Percentiles rank a stretch among this genome's conserved stretches.
These are phyloP conservation scores for Malus hybrid DNA, from an alignment of 331 rosid genomes.

Conservation along the genomic window DNA sequence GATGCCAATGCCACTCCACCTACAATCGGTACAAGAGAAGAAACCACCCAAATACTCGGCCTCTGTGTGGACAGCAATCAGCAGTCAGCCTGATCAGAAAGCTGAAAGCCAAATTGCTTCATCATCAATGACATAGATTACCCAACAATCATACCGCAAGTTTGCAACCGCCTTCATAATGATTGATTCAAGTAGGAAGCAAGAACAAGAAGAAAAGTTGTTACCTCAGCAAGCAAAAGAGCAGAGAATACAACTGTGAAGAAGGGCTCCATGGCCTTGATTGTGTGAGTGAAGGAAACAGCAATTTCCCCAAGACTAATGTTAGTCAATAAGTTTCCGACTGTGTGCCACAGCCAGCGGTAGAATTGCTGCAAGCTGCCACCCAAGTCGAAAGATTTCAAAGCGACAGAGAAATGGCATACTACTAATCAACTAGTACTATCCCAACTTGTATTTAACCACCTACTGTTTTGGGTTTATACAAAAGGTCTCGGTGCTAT, in stretches of 20 bases:
- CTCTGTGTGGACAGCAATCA: constrained; percentile 36
- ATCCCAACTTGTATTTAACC: neutral
- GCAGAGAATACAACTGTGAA: constrained; percentile 73
- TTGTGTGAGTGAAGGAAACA: constrained; percentile 88
- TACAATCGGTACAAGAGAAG: constrained; percentile 76
- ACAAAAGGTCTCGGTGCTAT: neutral
- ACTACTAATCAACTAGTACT: neutral
- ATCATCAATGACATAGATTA: constrained; percentile 2
- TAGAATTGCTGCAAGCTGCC: constrained; percentile 49
- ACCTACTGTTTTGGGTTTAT: neutral
- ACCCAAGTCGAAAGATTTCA: neutral
- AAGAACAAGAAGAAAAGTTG: neutral
- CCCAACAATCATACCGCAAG: neutral
- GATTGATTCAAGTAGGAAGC: neutral
- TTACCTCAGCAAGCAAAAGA: constrained; percentile 70
- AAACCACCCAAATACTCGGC: constrained; percentile 70
- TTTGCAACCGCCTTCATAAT: neutral
- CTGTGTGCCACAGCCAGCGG: constrained; percentile 73
- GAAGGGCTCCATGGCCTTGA: constrained; percentile 89
- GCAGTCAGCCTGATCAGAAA: neutral
- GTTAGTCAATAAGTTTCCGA: constrained; percentile 81
- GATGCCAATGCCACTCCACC: constrained; percentile 92
- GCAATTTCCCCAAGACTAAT: constrained; percentile 72
- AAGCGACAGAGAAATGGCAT: neutral
- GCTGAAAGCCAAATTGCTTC: constrained; percentile 21